phyloP scores from a whole-genome alignment of 2,329 filamentous ascomycete species.

The Aureobasidium zeae region DNA sequence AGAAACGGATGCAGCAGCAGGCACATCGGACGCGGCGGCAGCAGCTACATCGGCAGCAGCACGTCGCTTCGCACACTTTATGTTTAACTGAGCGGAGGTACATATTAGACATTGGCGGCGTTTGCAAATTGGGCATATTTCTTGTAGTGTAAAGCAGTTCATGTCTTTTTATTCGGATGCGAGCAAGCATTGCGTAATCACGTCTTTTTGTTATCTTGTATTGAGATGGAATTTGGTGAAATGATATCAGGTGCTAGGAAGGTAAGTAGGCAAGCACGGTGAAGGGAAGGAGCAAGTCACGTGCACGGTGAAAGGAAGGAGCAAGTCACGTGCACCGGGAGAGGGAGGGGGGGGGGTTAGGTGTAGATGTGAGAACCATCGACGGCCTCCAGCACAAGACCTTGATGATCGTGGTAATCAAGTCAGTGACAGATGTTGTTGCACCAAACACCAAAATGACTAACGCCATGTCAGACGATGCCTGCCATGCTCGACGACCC shows the following conservation, averaged over 20 bases:
- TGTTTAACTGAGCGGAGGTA: not conserved
- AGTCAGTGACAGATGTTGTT: not conserved
- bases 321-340: not conserved
- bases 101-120: not conserved
- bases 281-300: not conserved
- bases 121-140: not conserved
- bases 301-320: not conserved
- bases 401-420: not conserved
- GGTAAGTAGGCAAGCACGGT: not conserved
- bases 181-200: conserved; percentile 2
- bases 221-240: not conserved
- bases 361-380: conserved; percentile 12
- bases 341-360: not conserved
- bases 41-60: conserved; percentile 11
- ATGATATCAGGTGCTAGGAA: not conserved
- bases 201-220: conserved; percentile 8
- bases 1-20: not conserved
- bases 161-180: not conserved
- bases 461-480: conserved; percentile 38
- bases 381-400: conserved; percentile 8
- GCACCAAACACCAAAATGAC: not conserved
- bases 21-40: not conserved
- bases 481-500: conserved; percentile 73
- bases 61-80: conserved; percentile 12
- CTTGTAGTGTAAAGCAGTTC: conserved; percentile 1